These are phyloP conservation scores for Scleroderma bovista DNA, from an alignment of 768 basidiomycete species.

Conservation along the genomic window DNA sequence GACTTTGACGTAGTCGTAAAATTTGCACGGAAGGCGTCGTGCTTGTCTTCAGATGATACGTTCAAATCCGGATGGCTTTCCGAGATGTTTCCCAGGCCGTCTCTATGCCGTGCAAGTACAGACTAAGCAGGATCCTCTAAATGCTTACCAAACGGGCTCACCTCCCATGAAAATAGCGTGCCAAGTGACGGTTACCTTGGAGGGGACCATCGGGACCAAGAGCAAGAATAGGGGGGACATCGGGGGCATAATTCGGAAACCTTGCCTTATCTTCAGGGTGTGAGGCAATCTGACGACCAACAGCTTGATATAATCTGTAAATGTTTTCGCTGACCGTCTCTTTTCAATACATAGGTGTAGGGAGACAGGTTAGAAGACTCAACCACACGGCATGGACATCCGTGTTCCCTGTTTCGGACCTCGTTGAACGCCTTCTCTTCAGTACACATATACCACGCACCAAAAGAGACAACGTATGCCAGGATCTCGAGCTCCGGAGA, in stretches of 20 bases:
- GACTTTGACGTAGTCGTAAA: conserved; percentile 42
- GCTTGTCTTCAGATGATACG: conserved; percentile 8
- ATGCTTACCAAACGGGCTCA: conserved; percentile 19
- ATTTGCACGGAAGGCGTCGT: conserved; percentile 32
- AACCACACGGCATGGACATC: conserved; percentile 59
- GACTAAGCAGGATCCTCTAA: not conserved
- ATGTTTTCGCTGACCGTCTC: conserved; percentile 55
- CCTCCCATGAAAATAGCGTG: conserved; percentile 85
- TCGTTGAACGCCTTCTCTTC: not conserved
- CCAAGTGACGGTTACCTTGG: conserved; percentile 64
- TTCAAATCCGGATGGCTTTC: conserved; percentile 63
- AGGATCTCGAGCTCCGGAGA: conserved; percentile 81
- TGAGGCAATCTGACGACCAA: conserved; percentile 51
- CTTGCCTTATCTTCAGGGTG: conserved; percentile 48
- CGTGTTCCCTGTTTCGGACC: conserved; percentile 58
- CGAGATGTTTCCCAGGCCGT: conserved; percentile 60
- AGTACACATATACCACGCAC: conserved; percentile 31
- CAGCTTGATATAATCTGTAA: conserved; percentile 66
- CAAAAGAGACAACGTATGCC: conserved; percentile 72
- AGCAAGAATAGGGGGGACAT: conserved; percentile 54
- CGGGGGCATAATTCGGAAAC: conserved; percentile 57
- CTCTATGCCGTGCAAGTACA: conserved; percentile 36
- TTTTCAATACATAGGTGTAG: conserved; percentile 1
- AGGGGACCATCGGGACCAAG: conserved; percentile 63
- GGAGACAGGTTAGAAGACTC: conserved; percentile 21